phyloP scores from a whole-genome alignment of 106 monocot genomes.

The Dactylorhiza incarnata region DNA sequence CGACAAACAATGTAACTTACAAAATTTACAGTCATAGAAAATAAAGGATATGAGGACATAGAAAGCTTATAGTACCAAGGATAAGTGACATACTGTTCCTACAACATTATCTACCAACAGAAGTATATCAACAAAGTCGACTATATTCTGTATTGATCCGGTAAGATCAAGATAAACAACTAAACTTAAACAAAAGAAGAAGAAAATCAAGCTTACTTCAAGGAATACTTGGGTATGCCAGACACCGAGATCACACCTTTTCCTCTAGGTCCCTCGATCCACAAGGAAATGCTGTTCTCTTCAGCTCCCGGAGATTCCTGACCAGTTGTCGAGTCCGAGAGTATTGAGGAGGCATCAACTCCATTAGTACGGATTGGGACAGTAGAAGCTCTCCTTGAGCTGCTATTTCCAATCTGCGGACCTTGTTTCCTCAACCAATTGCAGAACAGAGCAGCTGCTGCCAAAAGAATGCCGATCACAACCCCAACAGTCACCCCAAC shows the following conservation, averaged over 20 bases:
- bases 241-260: constrained; percentile 37
- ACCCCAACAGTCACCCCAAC: constrained; percentile 74
- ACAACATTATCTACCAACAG: background rate
- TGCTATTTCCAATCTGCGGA: constrained; percentile 38
- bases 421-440: constrained; percentile 34
- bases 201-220: constrained; percentile 27
- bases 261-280: constrained; percentile 38
- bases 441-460: constrained; percentile 46
- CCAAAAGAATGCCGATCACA: constrained; percentile 59
- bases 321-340: constrained; percentile 59
- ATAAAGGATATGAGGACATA: background rate
- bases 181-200: background rate
- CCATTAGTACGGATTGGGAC: constrained; percentile 62
- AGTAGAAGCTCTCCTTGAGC: constrained; percentile 54
- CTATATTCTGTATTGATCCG: background rate
- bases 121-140: background rate
- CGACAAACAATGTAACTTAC: background rate
- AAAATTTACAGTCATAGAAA: background rate
- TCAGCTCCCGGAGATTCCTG: constrained; percentile 47
- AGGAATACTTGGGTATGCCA: constrained; percentile 56
- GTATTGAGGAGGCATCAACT: constrained; percentile 34
- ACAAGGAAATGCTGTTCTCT: constrained; percentile 18
- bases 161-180: background rate
- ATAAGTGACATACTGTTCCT: background rate
- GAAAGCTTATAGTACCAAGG: background rate